Evolutionary conservation across 2,329 filamentous ascomycete species (phyloP).

Genomic region (Aspergillus glaucus): DNA sequence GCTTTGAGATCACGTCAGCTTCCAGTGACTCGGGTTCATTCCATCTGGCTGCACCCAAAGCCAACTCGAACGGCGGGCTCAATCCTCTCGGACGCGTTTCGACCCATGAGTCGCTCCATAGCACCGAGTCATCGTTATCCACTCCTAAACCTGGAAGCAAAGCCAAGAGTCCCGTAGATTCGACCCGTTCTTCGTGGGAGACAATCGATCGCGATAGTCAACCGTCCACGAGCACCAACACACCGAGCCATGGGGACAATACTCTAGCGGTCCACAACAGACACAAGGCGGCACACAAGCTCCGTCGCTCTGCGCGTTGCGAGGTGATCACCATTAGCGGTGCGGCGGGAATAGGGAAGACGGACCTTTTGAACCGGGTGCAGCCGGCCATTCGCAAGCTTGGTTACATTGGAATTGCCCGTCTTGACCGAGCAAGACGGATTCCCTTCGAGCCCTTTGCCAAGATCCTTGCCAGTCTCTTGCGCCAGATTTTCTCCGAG

Average conservation of each 20-base stretch:
- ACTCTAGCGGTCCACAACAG: constrained; percentile 25
- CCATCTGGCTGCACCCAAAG: constrained; percentile 28
- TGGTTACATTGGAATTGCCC: constrained; percentile 56
- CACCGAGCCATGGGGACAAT: constrained; percentile 24
- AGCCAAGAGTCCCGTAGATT: constrained; percentile 33
- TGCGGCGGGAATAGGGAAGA: constrained; percentile 54
- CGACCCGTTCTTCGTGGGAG: constrained; percentile 27
- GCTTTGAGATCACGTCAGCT: constrained; percentile 44
- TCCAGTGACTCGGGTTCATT: constrained; percentile 51
- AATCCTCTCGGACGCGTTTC: constrained; percentile 23
- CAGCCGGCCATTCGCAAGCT: constrained; percentile 51
- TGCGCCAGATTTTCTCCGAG: constrained; percentile 61
- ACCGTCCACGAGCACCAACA: constrained; percentile 24
- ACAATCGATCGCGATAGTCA: constrained; percentile 35
- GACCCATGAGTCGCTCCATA: constrained; percentile 31
- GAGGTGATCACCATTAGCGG: constrained; percentile 56
- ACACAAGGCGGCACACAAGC: constrained; percentile 41
- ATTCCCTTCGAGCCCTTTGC: constrained; percentile 58
- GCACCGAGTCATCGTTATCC: constrained; percentile 28
- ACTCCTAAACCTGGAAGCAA: constrained; percentile 26
- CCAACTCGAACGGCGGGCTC: constrained; percentile 30
- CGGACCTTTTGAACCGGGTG: constrained; percentile 53
- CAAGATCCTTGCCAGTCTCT: constrained; percentile 54
- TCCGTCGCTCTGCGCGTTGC: constrained; percentile 50
- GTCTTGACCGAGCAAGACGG: constrained; percentile 54